Percentiles rank a stretch among this genome's conserved stretches.
These are phyloP conservation scores for Dovyalis caffra DNA, from an alignment of 345 rosid genomes.

Conservation along the genomic window DNA sequence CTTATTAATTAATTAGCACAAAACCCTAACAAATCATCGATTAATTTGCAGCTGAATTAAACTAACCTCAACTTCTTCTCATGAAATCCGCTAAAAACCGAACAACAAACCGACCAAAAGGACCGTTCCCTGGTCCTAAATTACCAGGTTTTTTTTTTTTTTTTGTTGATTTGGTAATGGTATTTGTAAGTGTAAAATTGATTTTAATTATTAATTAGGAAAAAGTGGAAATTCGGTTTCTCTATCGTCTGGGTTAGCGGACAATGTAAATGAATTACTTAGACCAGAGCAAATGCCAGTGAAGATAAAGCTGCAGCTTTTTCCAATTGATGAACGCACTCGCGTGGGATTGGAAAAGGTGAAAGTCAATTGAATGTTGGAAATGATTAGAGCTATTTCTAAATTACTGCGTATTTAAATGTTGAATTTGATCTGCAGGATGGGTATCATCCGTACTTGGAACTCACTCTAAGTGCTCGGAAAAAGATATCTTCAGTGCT, in stretches of 20 bases:
- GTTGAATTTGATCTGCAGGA: conserved; percentile 58
- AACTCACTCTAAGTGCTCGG: conserved; percentile 67
- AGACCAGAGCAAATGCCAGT: conserved; percentile 28
- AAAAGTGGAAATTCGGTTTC: neutral
- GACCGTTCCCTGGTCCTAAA: no score
- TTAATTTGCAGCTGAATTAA: no score
- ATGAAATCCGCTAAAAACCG: neutral
- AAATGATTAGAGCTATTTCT: no score
- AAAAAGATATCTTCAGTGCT: conserved; percentile 76
- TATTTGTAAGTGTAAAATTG: no score
- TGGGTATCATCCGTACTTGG: conserved; percentile 87
- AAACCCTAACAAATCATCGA: neutral
- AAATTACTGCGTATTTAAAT: no score
- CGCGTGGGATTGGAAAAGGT: conserved; percentile 72
- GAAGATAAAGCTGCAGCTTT: conserved; percentile 85
- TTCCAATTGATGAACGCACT: conserved; percentile 71
- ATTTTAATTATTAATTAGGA: neutral
- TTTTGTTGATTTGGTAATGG: no score
- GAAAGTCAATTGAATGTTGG: no score
- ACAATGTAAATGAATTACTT: neutral
- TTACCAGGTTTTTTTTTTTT: no score
- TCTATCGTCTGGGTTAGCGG: neutral
- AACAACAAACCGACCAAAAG: no score
- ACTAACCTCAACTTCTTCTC: neutral
- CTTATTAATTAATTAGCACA: no score